Evolutionary conservation across 1,139 yeast genomes (phyloP).

Genomic region (Yamadazyma conglobata): DNA sequence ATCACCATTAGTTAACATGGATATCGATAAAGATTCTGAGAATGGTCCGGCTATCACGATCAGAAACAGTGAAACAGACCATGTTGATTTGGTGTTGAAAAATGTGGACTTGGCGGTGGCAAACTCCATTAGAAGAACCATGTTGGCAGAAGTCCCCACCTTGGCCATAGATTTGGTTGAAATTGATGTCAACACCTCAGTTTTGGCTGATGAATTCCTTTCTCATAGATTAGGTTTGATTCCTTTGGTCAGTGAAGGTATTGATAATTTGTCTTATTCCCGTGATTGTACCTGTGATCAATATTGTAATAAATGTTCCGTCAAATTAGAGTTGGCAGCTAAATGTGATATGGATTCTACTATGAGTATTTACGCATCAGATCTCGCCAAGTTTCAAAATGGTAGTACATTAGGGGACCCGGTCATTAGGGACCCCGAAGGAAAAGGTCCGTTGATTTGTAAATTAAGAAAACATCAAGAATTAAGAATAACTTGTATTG

Average conservation of each 20-base stretch:
- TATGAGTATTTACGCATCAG: slow-evolving; percentile 86
- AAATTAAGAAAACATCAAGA: slow-evolving; percentile 93
- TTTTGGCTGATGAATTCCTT: slow-evolving; percentile 92
- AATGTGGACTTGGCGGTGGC: slow-evolving; percentile 91
- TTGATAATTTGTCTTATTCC: slow-evolving; percentile 75
- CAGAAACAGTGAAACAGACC: slow-evolving; percentile 78
- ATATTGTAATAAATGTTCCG: slow-evolving; percentile 93
- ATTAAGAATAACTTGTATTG: slow-evolving; percentile 82
- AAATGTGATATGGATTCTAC: slow-evolving; percentile 85
- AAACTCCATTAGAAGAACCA: slow-evolving; percentile 84
- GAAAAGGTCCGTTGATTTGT: slow-evolving; percentile 84
- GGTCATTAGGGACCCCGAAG: slow-evolving; percentile 70
- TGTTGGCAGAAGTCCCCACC: slow-evolving; percentile 96
- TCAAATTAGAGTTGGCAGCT: slow-evolving; percentile 80
- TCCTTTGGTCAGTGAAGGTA: slow-evolving; percentile 82
- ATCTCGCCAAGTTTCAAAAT: slow-evolving; percentile 56
- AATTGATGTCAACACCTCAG: slow-evolving; percentile 88
- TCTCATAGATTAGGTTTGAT: slow-evolving; percentile 90
- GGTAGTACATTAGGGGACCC: slow-evolving; percentile 70
- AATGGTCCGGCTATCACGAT: slow-evolving; percentile 78
- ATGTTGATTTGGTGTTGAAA: slow-evolving; percentile 83
- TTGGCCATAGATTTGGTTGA: slow-evolving; percentile 94
- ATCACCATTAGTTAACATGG: slow-evolving; percentile 22
- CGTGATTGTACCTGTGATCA: slow-evolving; percentile 98
- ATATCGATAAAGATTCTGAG: slow-evolving; percentile 33